Base-by-base conservation (phyloP, 805 yeast species). In the Ogataea pini region DNA sequence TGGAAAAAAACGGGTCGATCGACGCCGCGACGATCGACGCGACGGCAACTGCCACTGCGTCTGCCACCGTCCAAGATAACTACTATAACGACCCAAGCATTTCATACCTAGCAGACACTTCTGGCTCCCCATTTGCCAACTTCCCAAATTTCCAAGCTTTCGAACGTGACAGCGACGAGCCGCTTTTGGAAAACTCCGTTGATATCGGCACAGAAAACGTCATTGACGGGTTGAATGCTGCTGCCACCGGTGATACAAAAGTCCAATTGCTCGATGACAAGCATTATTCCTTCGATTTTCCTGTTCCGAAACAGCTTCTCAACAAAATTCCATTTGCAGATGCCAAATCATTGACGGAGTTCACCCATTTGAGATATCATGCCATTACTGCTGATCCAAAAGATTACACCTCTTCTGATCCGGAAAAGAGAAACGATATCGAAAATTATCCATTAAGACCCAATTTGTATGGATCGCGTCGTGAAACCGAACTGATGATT, bases 311-410 rank as follows among this genome's bases (percentile, higher is more conserved):
- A 18, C 77, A 79, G 48, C 72, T 89, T 46, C 66, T 83, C 25
- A 63, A 46, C 72, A 78, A 62, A 76, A 72, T 64, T 45, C 77
- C 60, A 52, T 51, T 78, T 75, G 38, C 70, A 67, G 60, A 72
- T 70, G 54, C 69, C 62, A 59, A 50, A 17, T 43, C 57, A 33
- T 44, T 65, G 54, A 52, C 73, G 59, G 73, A 71, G 83, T 86
- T 85, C 75, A 80, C 82, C 13, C 88, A 85, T 61, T 79, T 92
- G 84, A 78, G 98, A 63, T 92, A 92, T 67, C 88, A 92, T 51
- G 97, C 96, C 1, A 89, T 87, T 9, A 92, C 98, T 0, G 85
- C 96, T 62, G 96, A 92, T 52, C 97, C 97, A 0, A 77, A 81
- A 24, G 82, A 85, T 54, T 87, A 85, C 62, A 71, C 69, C 17